phyloP scores from a whole-genome alignment of 2,329 filamentous ascomycete genomes.

The Diaporthe capsici region DNA sequence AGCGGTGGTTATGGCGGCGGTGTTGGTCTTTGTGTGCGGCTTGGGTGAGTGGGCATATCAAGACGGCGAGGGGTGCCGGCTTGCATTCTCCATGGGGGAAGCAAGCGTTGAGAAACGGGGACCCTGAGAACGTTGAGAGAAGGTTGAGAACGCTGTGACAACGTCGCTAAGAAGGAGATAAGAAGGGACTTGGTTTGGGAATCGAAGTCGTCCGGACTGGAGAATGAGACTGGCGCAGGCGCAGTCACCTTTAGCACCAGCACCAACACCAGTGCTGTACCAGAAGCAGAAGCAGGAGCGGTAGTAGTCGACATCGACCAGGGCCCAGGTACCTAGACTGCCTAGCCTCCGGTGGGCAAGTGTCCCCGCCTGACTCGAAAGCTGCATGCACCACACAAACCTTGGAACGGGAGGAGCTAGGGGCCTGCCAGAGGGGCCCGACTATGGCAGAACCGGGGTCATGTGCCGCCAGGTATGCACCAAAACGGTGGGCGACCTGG shows the following conservation, averaged over 20 bases:
- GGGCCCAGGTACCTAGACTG: slow-evolving; percentile 17
- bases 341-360: slow-evolving; percentile 20
- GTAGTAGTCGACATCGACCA: slow-evolving; percentile 24
- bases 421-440: neutral
- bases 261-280: slow-evolving; percentile 27
- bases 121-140: slow-evolving; percentile 29
- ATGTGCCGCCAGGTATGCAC: neutral
- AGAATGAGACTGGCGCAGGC: slow-evolving; percentile 19
- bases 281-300: slow-evolving; percentile 27
- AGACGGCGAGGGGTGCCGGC: slow-evolving; percentile 27
- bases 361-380: slow-evolving; percentile 26
- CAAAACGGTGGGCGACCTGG: neutral
- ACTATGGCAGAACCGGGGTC: slow-evolving; percentile 23
- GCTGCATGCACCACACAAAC: slow-evolving; percentile 27
- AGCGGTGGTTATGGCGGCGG: neutral
- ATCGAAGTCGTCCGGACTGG: slow-evolving; percentile 28
- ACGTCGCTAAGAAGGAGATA: neutral
- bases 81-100: slow-evolving; percentile 21
- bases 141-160: slow-evolving; percentile 11
- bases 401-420: slow-evolving; percentile 13
- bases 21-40: neutral
- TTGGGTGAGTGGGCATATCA: slow-evolving; percentile 7
- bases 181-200: slow-evolving; percentile 14
- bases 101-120: slow-evolving; percentile 10
- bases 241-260: slow-evolving; percentile 30